Conservation (phyloP, 2,329 filamentous ascomycete species). For the Epichloe gansuensis region DNA sequence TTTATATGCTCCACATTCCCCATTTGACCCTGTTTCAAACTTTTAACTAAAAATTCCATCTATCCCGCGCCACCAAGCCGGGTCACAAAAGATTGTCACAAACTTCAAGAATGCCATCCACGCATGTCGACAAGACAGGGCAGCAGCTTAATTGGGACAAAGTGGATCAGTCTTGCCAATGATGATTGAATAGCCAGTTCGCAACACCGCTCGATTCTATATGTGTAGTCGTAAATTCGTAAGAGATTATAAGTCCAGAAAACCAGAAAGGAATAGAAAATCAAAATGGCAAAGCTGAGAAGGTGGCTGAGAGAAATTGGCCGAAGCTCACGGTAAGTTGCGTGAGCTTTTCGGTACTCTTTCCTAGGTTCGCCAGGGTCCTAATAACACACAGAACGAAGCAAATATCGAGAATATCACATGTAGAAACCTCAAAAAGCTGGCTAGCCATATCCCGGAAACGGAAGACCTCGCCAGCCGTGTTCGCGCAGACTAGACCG, state of each 20-base stretch:
- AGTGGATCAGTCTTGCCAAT: not conserved
- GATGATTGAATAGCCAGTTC: not conserved
- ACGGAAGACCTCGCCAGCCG: not conserved
- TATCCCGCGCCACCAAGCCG: not conserved
- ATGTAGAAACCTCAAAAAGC: not conserved
- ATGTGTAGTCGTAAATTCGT: not conserved
- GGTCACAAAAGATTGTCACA: not conserved
- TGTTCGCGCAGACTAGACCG: conserved; percentile 1
- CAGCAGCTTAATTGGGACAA: not conserved
- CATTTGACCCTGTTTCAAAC: not conserved
- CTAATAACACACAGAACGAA: not conserved
- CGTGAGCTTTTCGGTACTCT: too few relatives aligned
- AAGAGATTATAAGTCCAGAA: conserved; percentile 1
- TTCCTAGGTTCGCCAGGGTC: too few relatives aligned
- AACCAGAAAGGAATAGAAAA: not conserved
- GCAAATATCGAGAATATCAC: not conserved
- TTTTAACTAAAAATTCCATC: not conserved
- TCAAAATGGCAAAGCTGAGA: too few relatives aligned
- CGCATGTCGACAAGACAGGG: not conserved
- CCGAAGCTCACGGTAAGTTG: too few relatives aligned
- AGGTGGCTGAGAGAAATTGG: too few relatives aligned
- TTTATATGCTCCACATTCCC: not conserved
- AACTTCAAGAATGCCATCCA: not conserved
- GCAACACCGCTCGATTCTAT: conserved; percentile 2
- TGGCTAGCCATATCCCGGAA: not conserved